Base-by-base conservation (phyloP, 192 early-diverging fungal species). In the Umbelopsis sp. region DNA sequence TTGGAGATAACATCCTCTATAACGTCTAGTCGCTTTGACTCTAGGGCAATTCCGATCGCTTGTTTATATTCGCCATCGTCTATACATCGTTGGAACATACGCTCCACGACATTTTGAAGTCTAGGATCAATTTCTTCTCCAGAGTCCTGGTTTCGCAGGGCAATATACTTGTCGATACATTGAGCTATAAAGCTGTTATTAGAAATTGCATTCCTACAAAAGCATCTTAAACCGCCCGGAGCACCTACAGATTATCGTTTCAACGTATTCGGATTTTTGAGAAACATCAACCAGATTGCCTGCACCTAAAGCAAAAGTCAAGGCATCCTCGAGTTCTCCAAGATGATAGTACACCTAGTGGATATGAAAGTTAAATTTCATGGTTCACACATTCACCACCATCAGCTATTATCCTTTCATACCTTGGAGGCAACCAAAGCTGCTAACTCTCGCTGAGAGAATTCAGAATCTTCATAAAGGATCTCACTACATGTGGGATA, bases 391-490 rank as follows among this genome's bases (percentile, higher is more conserved):
- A 61, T 33, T 16, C 55, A 0, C 16, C 5, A 18, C 12, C 16
- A 13, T 4, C 16, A 13, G 30, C 52, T 41, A 25, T 12, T 25
- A 27, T 21, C 18, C 51, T 4, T 51, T 33, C 23, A 18, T 81
- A 94, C 92, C 82, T 99, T 99, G 65, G 98, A 97, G 6, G 96
- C 96, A 1, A 99, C 94, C 47, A 99, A 82, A 18, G 96, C 96
- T 35, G 98, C 97, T 33, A 98, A 85, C 74, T 95, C 78, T 67
- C 94, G 87, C 67, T 97, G 82, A 71, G 87, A 82, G 72, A 98
- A 99, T 25, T 79, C 68, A 52, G 89, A 85, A 78, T 99, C 93
- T 80, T 98, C 97, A 74, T 94, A 98, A 68, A 98, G 88, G 67
- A 95, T 90, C 77, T 98, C 97, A 81, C 96, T 98, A 80, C 8